These are phyloP conservation scores for Erodium moschatum DNA, from an alignment of 441 rosid species.

Conservation along the genomic window DNA sequence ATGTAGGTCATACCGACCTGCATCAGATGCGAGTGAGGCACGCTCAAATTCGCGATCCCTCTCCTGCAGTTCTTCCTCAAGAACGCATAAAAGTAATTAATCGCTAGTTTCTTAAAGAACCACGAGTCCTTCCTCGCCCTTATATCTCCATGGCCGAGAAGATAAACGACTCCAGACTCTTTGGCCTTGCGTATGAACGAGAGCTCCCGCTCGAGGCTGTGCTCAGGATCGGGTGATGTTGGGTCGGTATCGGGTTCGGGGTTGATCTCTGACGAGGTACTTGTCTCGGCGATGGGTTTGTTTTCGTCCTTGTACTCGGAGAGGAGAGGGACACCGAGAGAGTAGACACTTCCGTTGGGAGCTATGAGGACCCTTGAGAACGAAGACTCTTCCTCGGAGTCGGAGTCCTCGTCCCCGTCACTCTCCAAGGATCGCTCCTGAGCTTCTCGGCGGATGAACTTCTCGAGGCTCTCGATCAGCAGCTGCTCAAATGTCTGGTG, in stretches of 20 bases:
- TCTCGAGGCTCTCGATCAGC: conserved; percentile 96
- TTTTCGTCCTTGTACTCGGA: conserved; percentile 47
- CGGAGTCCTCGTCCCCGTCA: conserved; percentile 61
- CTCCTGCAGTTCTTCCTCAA: conserved; percentile 90
- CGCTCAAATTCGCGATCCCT: conserved; percentile 80
- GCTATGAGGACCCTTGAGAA: conserved; percentile 60
- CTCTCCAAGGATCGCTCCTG: conserved; percentile 87
- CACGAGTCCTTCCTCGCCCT: conserved; percentile 92
- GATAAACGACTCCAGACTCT: conserved; percentile 93
- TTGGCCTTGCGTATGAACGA: conserved; percentile 83
- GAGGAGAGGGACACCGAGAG: conserved; percentile 72
- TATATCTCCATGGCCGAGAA: conserved; percentile 93
- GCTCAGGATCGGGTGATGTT: conserved; percentile 48
- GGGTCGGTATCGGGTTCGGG: conserved; percentile 30
- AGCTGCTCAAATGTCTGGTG: conserved; percentile 92
- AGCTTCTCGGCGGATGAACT: conserved; percentile 87
- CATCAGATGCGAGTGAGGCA: conserved; percentile 86
- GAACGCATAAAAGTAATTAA: conserved; percentile 89
- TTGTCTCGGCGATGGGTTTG: conserved; percentile 41
- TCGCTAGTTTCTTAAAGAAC: conserved; percentile 83
- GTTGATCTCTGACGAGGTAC: conserved; percentile 42
- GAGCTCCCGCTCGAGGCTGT: conserved; percentile 82
- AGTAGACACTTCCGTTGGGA: conserved; percentile 82
- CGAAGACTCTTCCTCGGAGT: conserved; percentile 50
- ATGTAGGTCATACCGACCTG: conserved; percentile 99